Evolutionary conservation across 495 filamentous ascomycete species (phyloP), one percentile per base, ranked within the genome.

Genomic region (Apiosordaria backusii): DNA sequence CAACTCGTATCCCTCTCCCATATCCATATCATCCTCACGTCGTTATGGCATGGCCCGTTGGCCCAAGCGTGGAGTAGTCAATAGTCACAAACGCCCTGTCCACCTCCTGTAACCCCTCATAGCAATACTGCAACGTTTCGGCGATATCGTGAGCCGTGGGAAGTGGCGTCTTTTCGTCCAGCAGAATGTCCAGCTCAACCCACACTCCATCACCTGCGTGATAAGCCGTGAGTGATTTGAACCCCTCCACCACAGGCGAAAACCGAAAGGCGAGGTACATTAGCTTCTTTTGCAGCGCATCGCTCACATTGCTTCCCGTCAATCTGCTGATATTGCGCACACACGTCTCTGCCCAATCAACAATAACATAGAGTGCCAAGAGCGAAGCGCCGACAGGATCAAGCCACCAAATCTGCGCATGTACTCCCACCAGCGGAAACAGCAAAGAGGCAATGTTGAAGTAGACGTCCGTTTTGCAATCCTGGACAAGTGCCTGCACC

Each of bases 51-150:
- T 68, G 69, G 10, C 71, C 73, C 35, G 63, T 71, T 3, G 67
- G 70, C 0, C 69, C 70, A 50, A 64, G 35, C 18, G 64, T 64
- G 3, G 65, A 64, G 9, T 76, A 84, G 71, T 84, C 80, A 50
- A 74, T 71, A 3, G 81, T 81, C 4, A 82, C 81, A 69, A 83
- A 84, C 4, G 80, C 79, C 24, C 80, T 67, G 71, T 84, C 80
- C 0, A 84, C 80, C 67, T 83, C 80, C 9, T 71, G 70, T 29
- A 83, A 67, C 15, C 76, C 71, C 60, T 76, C 71, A 29, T 66
- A 72, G 63, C 81, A 84, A 68, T 84, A 83, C 70, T 83, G 80
- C 65, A 84, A 67, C 9, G 82, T 84, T 72, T 83, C 82, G 18
- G 79, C 77, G 63, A 83, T 72, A 69, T 84, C 80, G 71, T 84